Evolutionary conservation across 768 basidiomycete species (phyloP).

Genomic region (Crassisporium funariophilum): DNA sequence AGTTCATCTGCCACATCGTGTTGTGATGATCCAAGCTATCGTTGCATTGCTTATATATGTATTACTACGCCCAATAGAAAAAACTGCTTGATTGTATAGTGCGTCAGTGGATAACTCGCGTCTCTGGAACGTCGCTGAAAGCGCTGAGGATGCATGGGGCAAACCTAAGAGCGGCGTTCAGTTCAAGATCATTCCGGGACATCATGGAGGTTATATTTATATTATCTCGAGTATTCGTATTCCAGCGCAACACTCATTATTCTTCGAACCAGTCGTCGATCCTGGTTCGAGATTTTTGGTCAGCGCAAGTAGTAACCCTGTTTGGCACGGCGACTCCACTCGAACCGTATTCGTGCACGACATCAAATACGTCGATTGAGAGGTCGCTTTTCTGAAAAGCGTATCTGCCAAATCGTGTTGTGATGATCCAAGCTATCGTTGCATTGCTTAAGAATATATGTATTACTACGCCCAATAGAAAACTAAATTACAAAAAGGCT

Average conservation of each 20-base stretch:
- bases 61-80: constrained; percentile 8
- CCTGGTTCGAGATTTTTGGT: constrained; percentile 82
- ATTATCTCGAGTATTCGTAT: constrained; percentile 71
- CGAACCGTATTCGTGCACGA: constrained; percentile 91
- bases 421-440: too few species aligned
- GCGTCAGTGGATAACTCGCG: constrained; percentile 93
- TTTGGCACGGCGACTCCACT: constrained; percentile 92
- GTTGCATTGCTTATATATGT: too few species aligned
- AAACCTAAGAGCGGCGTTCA: constrained; percentile 71
- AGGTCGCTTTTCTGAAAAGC: not conserved
- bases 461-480: constrained; percentile 4
- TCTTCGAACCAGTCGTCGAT: constrained; percentile 68
- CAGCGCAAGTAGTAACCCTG: constrained; percentile 91
- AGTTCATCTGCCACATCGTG: too few species aligned
- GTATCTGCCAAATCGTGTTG: constrained; percentile 1
- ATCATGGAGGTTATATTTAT: constrained; percentile 92
- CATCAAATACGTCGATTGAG: constrained; percentile 53
- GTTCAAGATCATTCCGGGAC: constrained; percentile 95
- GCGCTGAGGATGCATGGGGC: constrained; percentile 66
- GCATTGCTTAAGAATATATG: not conserved
- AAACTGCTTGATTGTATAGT: constrained; percentile 46
- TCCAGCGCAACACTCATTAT: constrained; percentile 1
- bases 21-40: too few species aligned
- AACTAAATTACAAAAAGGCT: constrained; percentile 11
- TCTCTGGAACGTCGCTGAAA: constrained; percentile 88